A percentile compares a stretch with the other conserved stretches of the same genome.
Evolutionary conservation across 345 rosid genomes (phyloP).

Genomic region (Firmiana major): DNA sequence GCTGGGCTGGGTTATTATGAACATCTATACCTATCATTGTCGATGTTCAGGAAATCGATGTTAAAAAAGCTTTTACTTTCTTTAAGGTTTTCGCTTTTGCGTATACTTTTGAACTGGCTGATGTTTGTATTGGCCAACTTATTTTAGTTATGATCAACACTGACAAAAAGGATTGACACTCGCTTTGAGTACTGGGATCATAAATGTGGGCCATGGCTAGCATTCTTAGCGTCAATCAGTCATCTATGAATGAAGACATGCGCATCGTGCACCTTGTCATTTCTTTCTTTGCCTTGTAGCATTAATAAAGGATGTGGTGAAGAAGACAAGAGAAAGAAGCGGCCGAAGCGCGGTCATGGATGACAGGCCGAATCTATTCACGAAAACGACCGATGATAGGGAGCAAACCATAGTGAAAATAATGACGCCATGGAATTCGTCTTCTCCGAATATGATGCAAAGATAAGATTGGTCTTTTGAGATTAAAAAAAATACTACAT

Average conservation of each 20-base stretch:
- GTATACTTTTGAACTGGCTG: background rate
- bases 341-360: background rate
- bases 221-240: background rate
- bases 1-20: too few relatives aligned
- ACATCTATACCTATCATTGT: background rate
- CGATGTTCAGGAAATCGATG: background rate
- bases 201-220: background rate
- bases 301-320: background rate
- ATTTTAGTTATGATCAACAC: background rate
- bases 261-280: background rate
- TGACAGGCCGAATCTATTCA: background rate
- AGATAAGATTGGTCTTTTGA: too few relatives aligned
- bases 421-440: background rate
- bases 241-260: background rate
- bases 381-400: background rate
- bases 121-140: background rate
- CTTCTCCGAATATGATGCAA: too few relatives aligned
- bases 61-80: background rate
- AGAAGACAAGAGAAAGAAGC: slow-evolving; percentile 3
- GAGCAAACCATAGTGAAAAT: background rate
- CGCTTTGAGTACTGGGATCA: background rate
- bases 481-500: too few relatives aligned
- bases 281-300: background rate
- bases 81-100: background rate
- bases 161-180: background rate